Percentiles rank a stretch among this genome's conserved stretches.
Evolutionary conservation across 257 asterid genomes (phyloP).

Genomic region (Solanum appendiculatum): DNA sequence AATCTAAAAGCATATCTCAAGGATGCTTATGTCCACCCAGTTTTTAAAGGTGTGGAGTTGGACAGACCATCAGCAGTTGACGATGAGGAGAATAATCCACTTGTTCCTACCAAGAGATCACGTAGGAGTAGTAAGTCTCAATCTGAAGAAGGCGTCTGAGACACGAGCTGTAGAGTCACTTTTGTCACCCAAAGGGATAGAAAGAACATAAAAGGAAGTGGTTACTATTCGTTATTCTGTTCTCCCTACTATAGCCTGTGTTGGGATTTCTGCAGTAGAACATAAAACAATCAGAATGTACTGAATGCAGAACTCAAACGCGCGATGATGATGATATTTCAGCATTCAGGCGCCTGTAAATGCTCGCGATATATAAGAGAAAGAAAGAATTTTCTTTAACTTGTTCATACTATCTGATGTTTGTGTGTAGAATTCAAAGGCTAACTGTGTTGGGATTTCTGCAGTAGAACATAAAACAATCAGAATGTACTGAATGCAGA

Average conservation of each 20-base stretch:
- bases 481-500: background rate
- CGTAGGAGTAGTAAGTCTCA: constrained; percentile 25
- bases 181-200: background rate
- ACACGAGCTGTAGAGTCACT: background rate
- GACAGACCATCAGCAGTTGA: constrained; percentile 16
- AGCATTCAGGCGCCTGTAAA: background rate
- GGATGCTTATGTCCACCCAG: constrained; percentile 58
- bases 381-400: background rate
- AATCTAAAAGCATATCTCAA: constrained; percentile 45
- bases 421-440: background rate
- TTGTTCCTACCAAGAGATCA: constrained; percentile 55
- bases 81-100: constrained; percentile 47
- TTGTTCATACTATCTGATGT: background rate
- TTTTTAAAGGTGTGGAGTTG: constrained; percentile 32
- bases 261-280: background rate
- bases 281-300: background rate
- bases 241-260: background rate
- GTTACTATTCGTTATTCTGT: background rate
- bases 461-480: background rate
- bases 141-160: constrained; percentile 14
- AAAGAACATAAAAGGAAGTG: background rate
- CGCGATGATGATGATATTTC: background rate
- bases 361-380: background rate
- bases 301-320: background rate
- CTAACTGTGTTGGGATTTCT: background rate